These are phyloP conservation scores for Nitzschia sp. DNA, from an alignment of 108 stramenopile species.

Conservation along the genomic window DNA sequence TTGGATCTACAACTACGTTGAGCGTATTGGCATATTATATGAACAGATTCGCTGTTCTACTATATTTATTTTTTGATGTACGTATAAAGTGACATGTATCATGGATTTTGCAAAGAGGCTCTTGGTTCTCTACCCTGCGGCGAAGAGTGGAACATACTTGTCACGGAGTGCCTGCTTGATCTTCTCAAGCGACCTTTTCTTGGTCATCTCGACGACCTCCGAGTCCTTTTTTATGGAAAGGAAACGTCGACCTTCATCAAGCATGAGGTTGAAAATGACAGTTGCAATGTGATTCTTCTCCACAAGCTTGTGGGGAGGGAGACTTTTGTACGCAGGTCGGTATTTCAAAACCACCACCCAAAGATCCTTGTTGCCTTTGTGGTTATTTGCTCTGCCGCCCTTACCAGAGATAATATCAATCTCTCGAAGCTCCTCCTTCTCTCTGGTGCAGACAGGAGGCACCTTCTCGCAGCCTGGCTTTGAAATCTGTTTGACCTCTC, in stretches of 20 bases:
- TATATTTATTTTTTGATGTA: too few relatives aligned
- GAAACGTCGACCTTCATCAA: conserved; percentile 1
- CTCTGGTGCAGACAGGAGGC: too few relatives aligned
- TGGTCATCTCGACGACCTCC: conserved; percentile 12
- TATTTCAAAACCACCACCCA: conserved; percentile 9
- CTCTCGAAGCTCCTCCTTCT: too few relatives aligned
- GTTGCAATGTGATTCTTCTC: conserved; percentile 11
- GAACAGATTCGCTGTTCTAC: too few relatives aligned
- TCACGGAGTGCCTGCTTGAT: conserved; percentile 21
- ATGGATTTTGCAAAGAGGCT: too few relatives aligned
- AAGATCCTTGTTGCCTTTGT: conserved; percentile 13
- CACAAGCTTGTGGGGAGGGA: not conserved
- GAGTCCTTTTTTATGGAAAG: not conserved
- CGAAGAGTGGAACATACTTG: conserved; percentile 18
- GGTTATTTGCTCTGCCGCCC: conserved; percentile 15
- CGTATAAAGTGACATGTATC: too few relatives aligned
- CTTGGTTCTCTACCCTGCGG: too few relatives aligned
- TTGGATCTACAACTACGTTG: too few relatives aligned
- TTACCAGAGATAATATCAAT: not conserved
- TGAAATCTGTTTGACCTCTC: too few relatives aligned
- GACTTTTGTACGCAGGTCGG: conserved; percentile 5
- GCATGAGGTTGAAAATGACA: conserved; percentile 6
- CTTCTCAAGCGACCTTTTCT: conserved; percentile 4
- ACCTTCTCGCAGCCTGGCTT: too few relatives aligned
- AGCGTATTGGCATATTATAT: too few relatives aligned